Conservation (phyloP, 2,329 filamentous ascomycete genomes). For the Aspergillus sp. region DNA sequence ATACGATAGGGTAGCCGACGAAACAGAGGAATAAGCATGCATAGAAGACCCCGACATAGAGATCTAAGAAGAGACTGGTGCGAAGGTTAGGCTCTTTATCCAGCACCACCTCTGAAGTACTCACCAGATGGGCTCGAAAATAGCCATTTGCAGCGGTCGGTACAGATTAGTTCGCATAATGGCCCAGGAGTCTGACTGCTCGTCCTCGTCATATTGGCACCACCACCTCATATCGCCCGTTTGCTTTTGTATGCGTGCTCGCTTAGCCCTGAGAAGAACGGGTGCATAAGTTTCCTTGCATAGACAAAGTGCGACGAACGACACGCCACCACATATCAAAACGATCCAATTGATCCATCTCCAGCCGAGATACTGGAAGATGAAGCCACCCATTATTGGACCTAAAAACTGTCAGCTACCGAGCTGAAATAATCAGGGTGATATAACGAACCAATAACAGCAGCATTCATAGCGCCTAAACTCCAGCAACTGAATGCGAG, state of each 20-base stretch:
- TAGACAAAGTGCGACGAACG: conserved; percentile 55
- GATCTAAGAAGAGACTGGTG: conserved; percentile 59
- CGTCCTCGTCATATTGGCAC: conserved; percentile 68
- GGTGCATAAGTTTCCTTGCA: conserved; percentile 72
- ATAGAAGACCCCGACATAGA: conserved; percentile 68
- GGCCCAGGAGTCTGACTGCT: conserved; percentile 40
- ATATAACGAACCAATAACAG: conserved; percentile 21
- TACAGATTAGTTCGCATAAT: conserved; percentile 67
- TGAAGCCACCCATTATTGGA: conserved; percentile 43
- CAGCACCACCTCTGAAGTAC: conserved; percentile 19
- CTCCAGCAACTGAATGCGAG: conserved; percentile 73
- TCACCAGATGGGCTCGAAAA: conserved; percentile 71
- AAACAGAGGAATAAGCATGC: conserved; percentile 78
- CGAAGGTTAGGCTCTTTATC: background rate
- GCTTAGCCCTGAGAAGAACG: conserved; percentile 61
- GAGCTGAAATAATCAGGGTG: background rate
- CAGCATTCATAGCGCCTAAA: background rate
- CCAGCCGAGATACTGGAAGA: conserved; percentile 61
- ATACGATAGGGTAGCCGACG: conserved; percentile 77
- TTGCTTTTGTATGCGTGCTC: conserved; percentile 56
- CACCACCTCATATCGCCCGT: conserved; percentile 66
- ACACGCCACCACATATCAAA: conserved; percentile 63
- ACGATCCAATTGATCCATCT: conserved; percentile 77
- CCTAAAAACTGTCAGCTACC: conserved; percentile 1
- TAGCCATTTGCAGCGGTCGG: conserved; percentile 63